Conservation (phyloP, 1,284 basidiomycete genomes). For the Malassezia obtusa region DNA sequence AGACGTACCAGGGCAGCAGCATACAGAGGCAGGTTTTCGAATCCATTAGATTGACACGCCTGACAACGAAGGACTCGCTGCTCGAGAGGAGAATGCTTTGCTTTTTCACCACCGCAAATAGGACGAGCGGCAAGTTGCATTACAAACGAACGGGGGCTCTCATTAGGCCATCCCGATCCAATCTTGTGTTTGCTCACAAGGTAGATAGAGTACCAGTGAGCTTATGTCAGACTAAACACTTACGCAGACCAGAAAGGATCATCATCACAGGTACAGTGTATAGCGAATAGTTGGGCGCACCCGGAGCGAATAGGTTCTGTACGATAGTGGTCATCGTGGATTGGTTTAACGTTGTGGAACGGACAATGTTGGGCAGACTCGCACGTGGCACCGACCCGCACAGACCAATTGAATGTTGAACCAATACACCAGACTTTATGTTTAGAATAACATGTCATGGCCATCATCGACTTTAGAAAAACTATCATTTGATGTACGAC, state of each 20-base stretch:
- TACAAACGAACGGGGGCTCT: slow-evolving; percentile 1
- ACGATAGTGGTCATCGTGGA: neutral
- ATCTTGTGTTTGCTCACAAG: neutral
- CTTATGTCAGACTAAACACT: neutral
- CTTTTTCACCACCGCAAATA: neutral
- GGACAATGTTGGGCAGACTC: neutral
- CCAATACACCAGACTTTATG: no score
- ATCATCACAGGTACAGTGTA: neutral
- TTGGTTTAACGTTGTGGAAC: neutral
- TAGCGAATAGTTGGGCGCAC: slow-evolving; percentile 4
- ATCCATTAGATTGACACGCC: slow-evolving; percentile 3
- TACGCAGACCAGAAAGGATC: neutral
- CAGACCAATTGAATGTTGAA: no score
- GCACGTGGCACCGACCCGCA: neutral
- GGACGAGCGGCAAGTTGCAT: slow-evolving; percentile 1
- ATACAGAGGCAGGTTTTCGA: neutral
- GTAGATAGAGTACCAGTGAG: slow-evolving; percentile 4
- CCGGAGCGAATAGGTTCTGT: neutral
- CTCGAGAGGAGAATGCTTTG: neutral
- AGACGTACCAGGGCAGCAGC: neutral
- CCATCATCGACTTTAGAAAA: no score
- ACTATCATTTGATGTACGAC: neutral
- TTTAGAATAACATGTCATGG: neutral
- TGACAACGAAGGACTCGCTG: neutral
- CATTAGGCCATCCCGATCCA: neutral